phyloP scores from a whole-genome alignment of 495 filamentous ascomycete genomes.

The Venustampulla echinocandica region DNA sequence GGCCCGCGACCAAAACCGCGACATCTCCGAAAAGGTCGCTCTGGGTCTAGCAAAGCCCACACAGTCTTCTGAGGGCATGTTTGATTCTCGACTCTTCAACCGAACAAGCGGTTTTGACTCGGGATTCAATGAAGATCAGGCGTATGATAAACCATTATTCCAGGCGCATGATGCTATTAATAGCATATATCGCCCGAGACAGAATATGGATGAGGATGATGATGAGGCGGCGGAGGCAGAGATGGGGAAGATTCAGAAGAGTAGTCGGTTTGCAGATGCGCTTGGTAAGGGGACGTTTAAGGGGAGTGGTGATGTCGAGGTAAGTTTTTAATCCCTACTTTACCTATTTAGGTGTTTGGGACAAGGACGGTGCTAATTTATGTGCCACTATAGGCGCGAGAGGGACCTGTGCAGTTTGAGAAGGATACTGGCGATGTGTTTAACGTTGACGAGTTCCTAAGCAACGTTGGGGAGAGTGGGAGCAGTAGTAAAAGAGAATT shows the following conservation, averaged over 20 bases:
- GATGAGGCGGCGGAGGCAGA: conserved; percentile 73
- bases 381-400: conserved; percentile 47
- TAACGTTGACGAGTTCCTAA: conserved; percentile 86
- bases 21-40: conserved; percentile 96
- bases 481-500: conserved; percentile 65
- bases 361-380: conserved; percentile 19
- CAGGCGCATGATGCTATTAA: conserved; percentile 92
- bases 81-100: conserved; percentile 92
- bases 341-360: not conserved
- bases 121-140: conserved; percentile 96
- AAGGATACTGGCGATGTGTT: conserved; percentile 85
- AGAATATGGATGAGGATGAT: conserved; percentile 61
- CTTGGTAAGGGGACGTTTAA: conserved; percentile 87
- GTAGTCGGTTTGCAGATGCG: conserved; percentile 66
- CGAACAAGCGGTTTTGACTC: conserved; percentile 78
- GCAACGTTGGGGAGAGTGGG: conserved; percentile 55
- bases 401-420: conserved; percentile 97
- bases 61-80: conserved; percentile 83
- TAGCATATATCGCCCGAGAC: conserved; percentile 82
- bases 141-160: conserved; percentile 95
- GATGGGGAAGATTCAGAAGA: conserved; percentile 79
- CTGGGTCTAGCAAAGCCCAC: conserved; percentile 93
- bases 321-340: conserved; percentile 30
- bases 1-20: conserved; percentile 90
- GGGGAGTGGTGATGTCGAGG: conserved; percentile 80